Evolutionary conservation across 805 yeast genomes (phyloP).

Genomic region (Candida boidinii): DNA sequence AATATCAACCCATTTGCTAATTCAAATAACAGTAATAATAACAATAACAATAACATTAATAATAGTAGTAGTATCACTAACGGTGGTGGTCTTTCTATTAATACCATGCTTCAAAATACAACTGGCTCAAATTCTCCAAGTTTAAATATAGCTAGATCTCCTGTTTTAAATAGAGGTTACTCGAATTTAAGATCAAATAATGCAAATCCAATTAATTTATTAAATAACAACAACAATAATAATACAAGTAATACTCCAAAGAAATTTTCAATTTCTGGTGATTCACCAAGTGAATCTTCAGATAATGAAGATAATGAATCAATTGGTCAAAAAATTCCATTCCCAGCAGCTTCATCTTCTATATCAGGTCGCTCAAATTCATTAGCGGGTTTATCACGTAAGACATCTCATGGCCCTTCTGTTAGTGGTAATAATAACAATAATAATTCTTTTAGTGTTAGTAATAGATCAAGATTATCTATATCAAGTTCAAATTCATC

Average conservation of each 20-base stretch:
- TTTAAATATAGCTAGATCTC: conserved; percentile 7
- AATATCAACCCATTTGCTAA: too few relatives aligned
- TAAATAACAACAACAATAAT: neutral
- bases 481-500: neutral
- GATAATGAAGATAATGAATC: conserved; percentile 1
- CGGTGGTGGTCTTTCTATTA: too few relatives aligned
- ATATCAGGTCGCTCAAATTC: conserved; percentile 16
- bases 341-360: conserved; percentile 6
- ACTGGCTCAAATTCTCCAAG: conserved; percentile 7
- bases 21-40: neutral
- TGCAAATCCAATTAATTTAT: neutral
- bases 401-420: conserved; percentile 11
- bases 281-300: neutral
- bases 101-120: conserved; percentile 9
- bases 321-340: conserved; percentile 7
- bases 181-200: neutral
- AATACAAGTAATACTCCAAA: neutral
- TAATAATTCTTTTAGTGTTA: neutral
- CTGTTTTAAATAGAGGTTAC: conserved; percentile 1
- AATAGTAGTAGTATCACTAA: neutral
- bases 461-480: neutral
- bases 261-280: neutral
- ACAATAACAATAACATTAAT: neutral
- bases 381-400: conserved; percentile 17
- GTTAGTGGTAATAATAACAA: too few relatives aligned